Evolutionary conservation across 78 protist genomes (phyloP).

Genomic region (Planoprotostelium fungivorum): DNA sequence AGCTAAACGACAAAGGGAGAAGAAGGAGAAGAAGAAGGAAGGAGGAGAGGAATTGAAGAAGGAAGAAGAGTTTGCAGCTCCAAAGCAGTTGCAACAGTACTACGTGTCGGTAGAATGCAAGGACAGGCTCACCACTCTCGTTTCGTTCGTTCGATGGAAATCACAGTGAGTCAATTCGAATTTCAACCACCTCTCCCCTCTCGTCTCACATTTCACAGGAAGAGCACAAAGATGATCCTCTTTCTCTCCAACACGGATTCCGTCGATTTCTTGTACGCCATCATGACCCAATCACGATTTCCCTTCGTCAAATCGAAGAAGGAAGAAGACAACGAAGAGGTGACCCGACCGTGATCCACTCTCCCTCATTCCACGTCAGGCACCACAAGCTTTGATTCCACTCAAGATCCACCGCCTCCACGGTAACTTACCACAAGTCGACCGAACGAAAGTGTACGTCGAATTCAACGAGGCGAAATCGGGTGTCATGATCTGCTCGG

Average conservation of each 20-base stretch:
- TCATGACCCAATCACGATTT: conserved; percentile 80
- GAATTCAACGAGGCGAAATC: conserved; percentile 60
- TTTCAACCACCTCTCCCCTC: background rate
- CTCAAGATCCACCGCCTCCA: conserved; percentile 72
- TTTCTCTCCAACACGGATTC: conserved; percentile 71
- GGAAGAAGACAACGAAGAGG: conserved; percentile 16
- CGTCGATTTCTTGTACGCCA: conserved; percentile 78
- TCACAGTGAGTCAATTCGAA: conserved; percentile 2
- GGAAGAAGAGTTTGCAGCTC: conserved; percentile 3
- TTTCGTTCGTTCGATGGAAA: conserved; percentile 40
- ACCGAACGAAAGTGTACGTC: conserved; percentile 54
- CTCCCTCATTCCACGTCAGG: too few relatives aligned
- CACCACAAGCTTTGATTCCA: conserved; percentile 80
- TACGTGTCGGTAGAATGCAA: conserved; percentile 51
- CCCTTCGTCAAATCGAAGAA: conserved; percentile 68
- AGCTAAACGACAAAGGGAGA: background rate
- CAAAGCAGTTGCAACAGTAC: conserved; percentile 43
- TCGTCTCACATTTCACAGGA: background rate
- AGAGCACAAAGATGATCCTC: conserved; percentile 57
- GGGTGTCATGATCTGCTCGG: conserved; percentile 80
- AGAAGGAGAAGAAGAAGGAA: background rate
- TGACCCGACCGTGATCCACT: too few relatives aligned
- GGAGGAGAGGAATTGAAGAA: background rate
- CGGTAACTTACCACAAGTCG: conserved; percentile 79
- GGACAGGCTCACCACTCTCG: conserved; percentile 29